Base-by-base conservation (phyloP, 1,284 basidiomycete species). In the Marasmius oreades region DNA sequence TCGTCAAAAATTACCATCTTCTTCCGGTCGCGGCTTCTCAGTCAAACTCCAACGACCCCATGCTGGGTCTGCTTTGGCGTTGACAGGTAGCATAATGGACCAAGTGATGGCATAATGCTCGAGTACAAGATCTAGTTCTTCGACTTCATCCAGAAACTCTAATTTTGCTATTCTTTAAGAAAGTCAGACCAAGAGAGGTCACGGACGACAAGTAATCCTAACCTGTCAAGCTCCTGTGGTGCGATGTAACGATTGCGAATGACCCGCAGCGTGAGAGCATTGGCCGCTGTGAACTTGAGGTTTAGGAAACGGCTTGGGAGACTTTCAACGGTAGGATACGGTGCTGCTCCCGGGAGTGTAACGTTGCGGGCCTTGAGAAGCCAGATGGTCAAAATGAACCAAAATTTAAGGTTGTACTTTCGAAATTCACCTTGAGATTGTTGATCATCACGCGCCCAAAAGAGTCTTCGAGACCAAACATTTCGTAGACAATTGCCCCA, bases 371-470 rank as follows among this genome's bases (percentile, higher is more conserved):
- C 76, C 92, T 94, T 20, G 18, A 48, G 33, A 18, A 8, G 37
- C 36, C 14, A 22, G 39, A 51, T 12, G 18, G 10, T 23, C 46
- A 37, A 7, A 11, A 53, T 42, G 12, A 20, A 55, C 16, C 20
- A 37, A 22, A 52, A 33, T 5, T 10, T 31, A 10, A 10, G 28
- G 28, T 50, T 10, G 47, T 4, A 33, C 8, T 10, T 12, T 12
- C 39, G 56, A 37, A 18, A 47, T 51, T 44, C 62, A 92, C 93
- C 72, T 82, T 84, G 45, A 97, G 76, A 69, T 97, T 97, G 44
- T 81, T 82, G 56, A 86, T 75, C 94, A 97, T 96, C 22, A 97
- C 90, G 23, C 78, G 78, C 6, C 95, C 94, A 70, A 97, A 97
- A 0, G 85, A 68, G 67, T 96, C 94, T 14, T 85, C 75, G 2